A percentile compares a stretch with the other conserved stretches of the same genome.
Evolutionary conservation across 495 filamentous ascomycete genomes (phyloP).

Genomic region (Hypoxylon lienhwacheense): DNA sequence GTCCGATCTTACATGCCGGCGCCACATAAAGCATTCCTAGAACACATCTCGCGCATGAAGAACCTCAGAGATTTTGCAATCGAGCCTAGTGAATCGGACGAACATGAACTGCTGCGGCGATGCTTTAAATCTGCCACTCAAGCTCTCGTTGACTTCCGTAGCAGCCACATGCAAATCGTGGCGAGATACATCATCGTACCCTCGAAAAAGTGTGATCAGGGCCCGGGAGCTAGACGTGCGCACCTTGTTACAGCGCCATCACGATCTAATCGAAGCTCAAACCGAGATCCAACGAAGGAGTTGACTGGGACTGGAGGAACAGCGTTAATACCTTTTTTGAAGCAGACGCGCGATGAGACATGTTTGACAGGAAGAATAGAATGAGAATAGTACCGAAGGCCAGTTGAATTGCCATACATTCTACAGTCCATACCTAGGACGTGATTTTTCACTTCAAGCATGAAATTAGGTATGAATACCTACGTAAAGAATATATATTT

Average conservation of each 20-base stretch:
- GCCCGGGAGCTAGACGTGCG: slow-evolving; percentile 51
- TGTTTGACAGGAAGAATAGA: slow-evolving; percentile 66
- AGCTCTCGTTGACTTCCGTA: slow-evolving; percentile 78
- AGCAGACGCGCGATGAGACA: slow-evolving; percentile 93
- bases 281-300: slow-evolving; percentile 45
- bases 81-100: slow-evolving; percentile 42
- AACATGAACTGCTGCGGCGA: slow-evolving; percentile 60
- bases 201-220: slow-evolving; percentile 40
- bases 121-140: slow-evolving; percentile 81
- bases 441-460: too few species aligned
- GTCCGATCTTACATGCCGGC: slow-evolving; percentile 94
- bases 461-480: too few species aligned
- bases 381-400: neutral
- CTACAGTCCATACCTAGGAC: too few species aligned
- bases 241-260: slow-evolving; percentile 64
- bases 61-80: slow-evolving; percentile 74
- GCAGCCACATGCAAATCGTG: slow-evolving; percentile 91
- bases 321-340: slow-evolving; percentile 87
- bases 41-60: slow-evolving; percentile 68
- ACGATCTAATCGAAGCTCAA: slow-evolving; percentile 31
- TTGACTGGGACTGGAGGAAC: slow-evolving; percentile 89
- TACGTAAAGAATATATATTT: too few species aligned
- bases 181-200: slow-evolving; percentile 88
- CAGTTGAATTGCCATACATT: too few species aligned
- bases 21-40: slow-evolving; percentile 77